Conservation (phyloP, 305 asterid genomes). For the Rubia occidens region DNA sequence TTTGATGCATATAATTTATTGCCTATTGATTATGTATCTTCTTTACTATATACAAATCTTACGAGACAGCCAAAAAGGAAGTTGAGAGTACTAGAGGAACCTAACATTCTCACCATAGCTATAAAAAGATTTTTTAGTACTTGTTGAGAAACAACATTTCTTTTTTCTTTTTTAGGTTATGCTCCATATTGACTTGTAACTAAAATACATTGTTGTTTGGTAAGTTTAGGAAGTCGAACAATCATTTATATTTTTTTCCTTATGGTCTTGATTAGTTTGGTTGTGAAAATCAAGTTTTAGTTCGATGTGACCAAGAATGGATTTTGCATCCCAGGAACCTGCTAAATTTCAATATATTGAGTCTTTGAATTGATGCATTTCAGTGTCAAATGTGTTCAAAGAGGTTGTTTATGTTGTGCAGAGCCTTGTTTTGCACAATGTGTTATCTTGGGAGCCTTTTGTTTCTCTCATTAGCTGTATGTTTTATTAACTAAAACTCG, state of each 20-base stretch:
- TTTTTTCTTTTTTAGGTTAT: constrained; percentile 10
- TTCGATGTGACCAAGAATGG: too few relatives aligned
- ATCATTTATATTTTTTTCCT: constrained; percentile 7
- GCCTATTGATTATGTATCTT: constrained; percentile 4
- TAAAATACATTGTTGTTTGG: constrained; percentile 40
- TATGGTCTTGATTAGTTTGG: too few relatives aligned
- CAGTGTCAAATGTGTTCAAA: too few relatives aligned
- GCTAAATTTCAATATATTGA: too few relatives aligned
- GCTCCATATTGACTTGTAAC: constrained; percentile 3
- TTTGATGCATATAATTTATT: neutral
- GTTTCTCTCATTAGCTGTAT: neutral
- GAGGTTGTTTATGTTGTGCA: too few relatives aligned
- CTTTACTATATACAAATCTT: constrained; percentile 52
- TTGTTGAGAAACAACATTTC: neutral
- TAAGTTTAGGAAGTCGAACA: constrained; percentile 65
- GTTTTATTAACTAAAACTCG: constrained; percentile 13
- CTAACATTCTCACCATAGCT: constrained; percentile 70
- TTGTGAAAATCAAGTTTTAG: too few relatives aligned
- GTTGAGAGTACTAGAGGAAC: constrained; percentile 72
- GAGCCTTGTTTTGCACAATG: neutral
- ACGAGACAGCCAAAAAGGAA: constrained; percentile 77
- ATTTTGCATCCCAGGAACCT: too few relatives aligned
- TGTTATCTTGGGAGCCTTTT: too few relatives aligned
- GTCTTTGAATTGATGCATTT: too few relatives aligned
- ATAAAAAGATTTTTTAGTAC: constrained; percentile 82